phyloP scores from a whole-genome alignment of 1,284 basidiomycete species.

The Cutaneotrichosporon dermatis region DNA sequence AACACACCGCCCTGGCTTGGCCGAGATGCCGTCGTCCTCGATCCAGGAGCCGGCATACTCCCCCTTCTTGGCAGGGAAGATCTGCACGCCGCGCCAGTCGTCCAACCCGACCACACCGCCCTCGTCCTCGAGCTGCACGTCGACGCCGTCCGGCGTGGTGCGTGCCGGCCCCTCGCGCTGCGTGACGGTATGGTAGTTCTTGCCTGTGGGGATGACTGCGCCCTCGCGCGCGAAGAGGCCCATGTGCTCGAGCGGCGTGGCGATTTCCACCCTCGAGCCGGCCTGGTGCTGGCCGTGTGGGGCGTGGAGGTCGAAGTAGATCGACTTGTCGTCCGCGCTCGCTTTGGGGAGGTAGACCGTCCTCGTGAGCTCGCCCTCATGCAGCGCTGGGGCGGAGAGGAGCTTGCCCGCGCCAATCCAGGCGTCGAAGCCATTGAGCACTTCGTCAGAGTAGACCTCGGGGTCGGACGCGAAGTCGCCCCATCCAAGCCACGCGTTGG shows the following conservation, averaged over 20 bases:
- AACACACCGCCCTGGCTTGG: conserved; percentile 34
- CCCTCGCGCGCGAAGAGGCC: conserved; percentile 49
- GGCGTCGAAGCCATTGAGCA: conserved; percentile 50
- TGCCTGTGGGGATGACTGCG: conserved; percentile 49
- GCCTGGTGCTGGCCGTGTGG: conserved; percentile 29
- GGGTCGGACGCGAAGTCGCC: conserved; percentile 48
- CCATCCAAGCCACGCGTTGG: conserved; percentile 49
- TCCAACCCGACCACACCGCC: conserved; percentile 48
- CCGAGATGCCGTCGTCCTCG: conserved; percentile 51
- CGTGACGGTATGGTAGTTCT: conserved; percentile 46
- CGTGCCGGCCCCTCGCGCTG: conserved; percentile 36
- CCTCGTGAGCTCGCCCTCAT: conserved; percentile 38
- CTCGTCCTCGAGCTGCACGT: conserved; percentile 41
- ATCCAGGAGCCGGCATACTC: conserved; percentile 40
- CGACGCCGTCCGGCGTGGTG: conserved; percentile 46
- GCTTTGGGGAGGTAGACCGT: conserved; percentile 48
- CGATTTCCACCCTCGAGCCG: conserved; percentile 35
- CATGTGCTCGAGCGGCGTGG: conserved; percentile 48
- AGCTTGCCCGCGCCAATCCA: conserved; percentile 50
- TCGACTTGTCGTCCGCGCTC: conserved; percentile 21
- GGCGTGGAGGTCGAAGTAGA: conserved; percentile 39
- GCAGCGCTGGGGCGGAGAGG: conserved; percentile 45
- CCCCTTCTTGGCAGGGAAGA: conserved; percentile 38
- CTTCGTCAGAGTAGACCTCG: conserved; percentile 40
- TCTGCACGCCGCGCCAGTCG: conserved; percentile 49